Percentiles rank a stretch among this genome's conserved stretches.
Conservation (phyloP, 108 stramenopile genomes). For the Fragilaria crotonensis region DNA sequence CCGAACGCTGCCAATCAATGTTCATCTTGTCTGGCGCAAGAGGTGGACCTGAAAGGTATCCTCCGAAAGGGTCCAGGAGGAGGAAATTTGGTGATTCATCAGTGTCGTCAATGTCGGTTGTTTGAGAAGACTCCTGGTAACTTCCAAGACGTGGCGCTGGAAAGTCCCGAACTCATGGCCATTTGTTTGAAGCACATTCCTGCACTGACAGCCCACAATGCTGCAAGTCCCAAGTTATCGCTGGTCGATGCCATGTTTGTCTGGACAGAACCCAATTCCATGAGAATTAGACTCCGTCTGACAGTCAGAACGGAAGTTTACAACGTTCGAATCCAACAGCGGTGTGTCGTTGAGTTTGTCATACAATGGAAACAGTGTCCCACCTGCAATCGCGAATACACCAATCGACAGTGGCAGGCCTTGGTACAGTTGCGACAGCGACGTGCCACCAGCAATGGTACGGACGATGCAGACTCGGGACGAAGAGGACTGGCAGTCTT, state of each 20-base stretch:
- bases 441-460: too few relatives aligned
- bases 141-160: constrained; percentile 64
- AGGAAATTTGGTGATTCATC: constrained; percentile 40
- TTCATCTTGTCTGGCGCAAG: constrained; percentile 51
- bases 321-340: constrained; percentile 86
- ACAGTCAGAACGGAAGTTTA: constrained; percentile 88
- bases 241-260: constrained; percentile 91
- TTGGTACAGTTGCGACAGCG: constrained; percentile 81
- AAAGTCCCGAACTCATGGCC: constrained; percentile 89
- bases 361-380: constrained; percentile 89
- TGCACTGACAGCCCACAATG: constrained; percentile 53
- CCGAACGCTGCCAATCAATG: constrained; percentile 89
- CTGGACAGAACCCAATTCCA: constrained; percentile 98
- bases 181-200: constrained; percentile 91
- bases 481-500: constrained; percentile 57
- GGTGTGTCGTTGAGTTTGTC: constrained; percentile 80
- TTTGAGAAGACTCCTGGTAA: constrained; percentile 37
- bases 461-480: constrained; percentile 21
- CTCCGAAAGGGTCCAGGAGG: constrained; percentile 59
- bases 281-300: constrained; percentile 83
- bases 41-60: constrained; percentile 44
- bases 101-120: constrained; percentile 89
- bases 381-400: constrained; percentile 87
- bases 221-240: constrained; percentile 21
- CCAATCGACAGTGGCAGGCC: constrained; percentile 76